Evolutionary conservation across 106 monocot genomes (phyloP), one percentile per base, ranked within the genome.

Genomic region (Posidonia australis): DNA sequence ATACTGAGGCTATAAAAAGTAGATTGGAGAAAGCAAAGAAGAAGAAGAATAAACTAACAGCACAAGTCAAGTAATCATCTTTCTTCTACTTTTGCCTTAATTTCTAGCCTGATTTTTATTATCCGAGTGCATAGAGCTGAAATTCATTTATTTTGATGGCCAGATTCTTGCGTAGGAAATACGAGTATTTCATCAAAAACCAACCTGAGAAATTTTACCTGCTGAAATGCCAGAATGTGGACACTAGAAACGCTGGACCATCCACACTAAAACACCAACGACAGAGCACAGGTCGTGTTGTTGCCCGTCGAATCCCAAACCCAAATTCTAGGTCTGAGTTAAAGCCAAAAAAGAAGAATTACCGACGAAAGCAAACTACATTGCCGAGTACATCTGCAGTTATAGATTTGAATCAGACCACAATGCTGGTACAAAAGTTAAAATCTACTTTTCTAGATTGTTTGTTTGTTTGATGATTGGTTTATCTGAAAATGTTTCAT

Each of bases 131-230:
- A 55, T 26, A 20, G 5, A 55, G 6, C 5, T 55, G 21, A 24
- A 26, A n/a, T 55, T 55, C 31, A 19, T 31, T 18, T 32, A 0
- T 29, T 18, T 60, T 36, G 36, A 1, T n/a, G n/a, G n/a, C n/a
- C 59, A 60, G 59, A 31, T 60, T 60, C 31, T 60, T 60, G 31
- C 59, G 59, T 1, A 60, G 59, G 10, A 60, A 32, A 32, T 60
- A 60, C 31, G 31, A 60, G 59, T 31, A 18, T 32, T 60, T 60
- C 22, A 16, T 60, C 31, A 60, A 60, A 31, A 32, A 16, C 31
- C 59, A 29, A 32, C 31, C 59, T 18, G 17, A 60, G 27, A 32
- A 26, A 25, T 25, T 22, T 55, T 7, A 26, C 25, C 5, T 55
- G 55, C 24, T n/a, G 55, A 55, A 9, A 49, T 19, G 13, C 55